These are phyloP conservation scores for Fusarium nodosum DNA, from an alignment of 2,329 filamentous ascomycete species.

Conservation along the genomic window DNA sequence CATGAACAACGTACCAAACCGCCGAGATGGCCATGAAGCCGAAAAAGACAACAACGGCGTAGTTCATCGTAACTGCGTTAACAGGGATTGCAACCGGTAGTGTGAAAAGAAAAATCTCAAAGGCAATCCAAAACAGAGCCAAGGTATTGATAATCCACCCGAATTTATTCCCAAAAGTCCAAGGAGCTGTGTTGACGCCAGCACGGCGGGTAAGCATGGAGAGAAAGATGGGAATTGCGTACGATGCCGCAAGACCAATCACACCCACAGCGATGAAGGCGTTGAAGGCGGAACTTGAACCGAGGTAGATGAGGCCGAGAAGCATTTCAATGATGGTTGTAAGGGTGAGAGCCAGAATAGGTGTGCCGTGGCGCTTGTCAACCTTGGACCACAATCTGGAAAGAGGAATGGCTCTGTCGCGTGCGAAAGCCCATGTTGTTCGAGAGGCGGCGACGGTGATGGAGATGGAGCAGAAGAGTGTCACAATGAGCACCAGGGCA, in stretches of 20 bases:
- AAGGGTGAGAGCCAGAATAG: conserved; percentile 76
- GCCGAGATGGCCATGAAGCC: conserved; percentile 72
- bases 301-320: conserved; percentile 83
- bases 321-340: conserved; percentile 77
- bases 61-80: conserved; percentile 71
- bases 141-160: conserved; percentile 76
- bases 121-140: conserved; percentile 76
- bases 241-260: conserved; percentile 81
- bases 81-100: conserved; percentile 76
- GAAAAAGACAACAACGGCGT: conserved; percentile 75
- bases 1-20: conserved; percentile 71
- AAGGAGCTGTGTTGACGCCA: conserved; percentile 73
- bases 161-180: conserved; percentile 73
- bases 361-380: conserved; percentile 75
- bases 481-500: conserved; percentile 80
- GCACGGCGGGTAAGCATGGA: conserved; percentile 74
- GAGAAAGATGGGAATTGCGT: conserved; percentile 81
- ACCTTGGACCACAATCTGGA: conserved; percentile 76
- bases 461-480: conserved; percentile 81
- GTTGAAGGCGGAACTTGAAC: conserved; percentile 80
- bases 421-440: conserved; percentile 81
- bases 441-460: conserved; percentile 80
- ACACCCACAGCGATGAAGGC: conserved; percentile 84
- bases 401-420: conserved; percentile 80
- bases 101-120: conserved; percentile 81